Percentiles rank a stretch among this genome's conserved stretches.
phyloP scores from a whole-genome alignment of 2,329 filamentous ascomycete species.

The Arthrobotrys musiformis region DNA sequence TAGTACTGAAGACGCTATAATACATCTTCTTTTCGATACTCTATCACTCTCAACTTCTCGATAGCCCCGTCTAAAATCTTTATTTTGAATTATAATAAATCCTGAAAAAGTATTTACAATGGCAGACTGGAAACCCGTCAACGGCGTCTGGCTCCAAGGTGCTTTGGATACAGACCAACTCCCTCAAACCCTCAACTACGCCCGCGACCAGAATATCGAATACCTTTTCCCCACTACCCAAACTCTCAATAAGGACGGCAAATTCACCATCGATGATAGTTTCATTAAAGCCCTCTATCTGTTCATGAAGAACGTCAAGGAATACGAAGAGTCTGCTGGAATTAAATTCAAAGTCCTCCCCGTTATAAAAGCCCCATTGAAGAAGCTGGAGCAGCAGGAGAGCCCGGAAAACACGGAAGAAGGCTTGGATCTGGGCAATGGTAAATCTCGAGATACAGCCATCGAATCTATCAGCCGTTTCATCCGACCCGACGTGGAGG shows the following conservation, averaged over 20 bases:
- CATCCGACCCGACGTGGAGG: background rate
- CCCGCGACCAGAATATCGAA: background rate
- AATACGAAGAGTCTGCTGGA: background rate
- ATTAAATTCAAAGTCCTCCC: conserved; percentile 5
- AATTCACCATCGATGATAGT: background rate
- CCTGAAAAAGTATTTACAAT: too few relatives aligned
- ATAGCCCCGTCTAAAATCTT: background rate
- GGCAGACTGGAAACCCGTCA: background rate
- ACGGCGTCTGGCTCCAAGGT: background rate
- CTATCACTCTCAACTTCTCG: too few relatives aligned
- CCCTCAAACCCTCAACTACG: background rate
- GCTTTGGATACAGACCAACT: background rate
- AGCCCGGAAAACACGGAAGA: background rate
- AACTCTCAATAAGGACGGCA: background rate
- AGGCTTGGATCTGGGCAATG: background rate
- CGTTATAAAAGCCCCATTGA: background rate
- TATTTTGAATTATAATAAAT: too few relatives aligned
- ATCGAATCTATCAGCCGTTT: background rate
- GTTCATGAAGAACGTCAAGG: background rate
- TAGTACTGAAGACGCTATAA: too few relatives aligned
- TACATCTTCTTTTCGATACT: too few relatives aligned
- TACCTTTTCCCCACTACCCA: background rate
- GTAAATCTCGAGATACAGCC: background rate
- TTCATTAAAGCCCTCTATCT: background rate
- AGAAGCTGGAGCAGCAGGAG: too few relatives aligned